phyloP scores from a whole-genome alignment of 805 yeast species.

The Candida arabinofermentans region DNA sequence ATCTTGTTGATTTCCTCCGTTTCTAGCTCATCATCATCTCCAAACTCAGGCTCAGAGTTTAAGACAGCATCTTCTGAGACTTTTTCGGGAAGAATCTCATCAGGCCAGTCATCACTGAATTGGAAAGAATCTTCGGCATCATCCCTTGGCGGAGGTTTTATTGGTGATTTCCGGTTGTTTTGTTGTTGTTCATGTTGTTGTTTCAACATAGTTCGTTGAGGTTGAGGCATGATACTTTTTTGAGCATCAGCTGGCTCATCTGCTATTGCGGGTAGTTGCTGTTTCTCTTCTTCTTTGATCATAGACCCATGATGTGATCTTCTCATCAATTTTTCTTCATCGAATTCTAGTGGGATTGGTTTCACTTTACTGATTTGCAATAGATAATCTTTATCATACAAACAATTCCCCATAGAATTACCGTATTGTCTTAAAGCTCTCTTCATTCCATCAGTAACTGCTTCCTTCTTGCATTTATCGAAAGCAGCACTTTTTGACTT shows the following conservation, averaged over 20 bases:
- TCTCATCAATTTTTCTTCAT: constrained; percentile 31
- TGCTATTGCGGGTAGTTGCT: not conserved
- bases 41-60: constrained; percentile 27
- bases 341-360: constrained; percentile 27
- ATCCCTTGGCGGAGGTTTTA: not conserved
- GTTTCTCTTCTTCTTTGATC: constrained; percentile 4
- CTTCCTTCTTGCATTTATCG: constrained; percentile 79
- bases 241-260: not conserved
- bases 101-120: constrained; percentile 44
- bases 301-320: constrained; percentile 11
- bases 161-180: not conserved
- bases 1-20: constrained; percentile 8
- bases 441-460: constrained; percentile 80
- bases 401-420: constrained; percentile 73
- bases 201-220: not conserved
- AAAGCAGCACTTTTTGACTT: constrained; percentile 67
- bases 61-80: constrained; percentile 9
- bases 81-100: constrained; percentile 14
- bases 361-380: constrained; percentile 44
- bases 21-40: constrained; percentile 28
- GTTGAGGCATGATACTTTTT: not conserved
- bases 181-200: not conserved
- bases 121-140: constrained; percentile 47
- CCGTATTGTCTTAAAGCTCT: constrained; percentile 79
- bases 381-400: constrained; percentile 70